Base-by-base conservation (phyloP, 352 stramenopile species). In the Albugo candida region DNA sequence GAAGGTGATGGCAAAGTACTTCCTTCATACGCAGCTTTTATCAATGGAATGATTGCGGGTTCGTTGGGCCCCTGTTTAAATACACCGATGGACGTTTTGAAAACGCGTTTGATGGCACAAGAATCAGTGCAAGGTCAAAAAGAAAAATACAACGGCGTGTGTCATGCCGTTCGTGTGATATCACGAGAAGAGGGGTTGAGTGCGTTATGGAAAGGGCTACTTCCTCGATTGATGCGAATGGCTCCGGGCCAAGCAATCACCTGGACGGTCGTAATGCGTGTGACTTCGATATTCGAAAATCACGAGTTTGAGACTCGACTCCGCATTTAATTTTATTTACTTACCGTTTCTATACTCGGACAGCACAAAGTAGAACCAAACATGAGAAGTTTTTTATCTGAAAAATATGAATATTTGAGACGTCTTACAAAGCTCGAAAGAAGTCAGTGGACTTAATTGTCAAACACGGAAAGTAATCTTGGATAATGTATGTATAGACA, bases 191-290 rank as follows among this genome's bases (percentile, higher is more conserved):
- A 98, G 61, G 93, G 94, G 16, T 58, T 93, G 0, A 57, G 70
- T 5, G 92, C 93, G 10, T 66, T 98, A 13, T 98, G 92, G 92
- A 98, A 98, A 76, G 94, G 94, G 16, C 71, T 98, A 39, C 83
- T 93, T 31, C 94, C 94, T 24, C 75, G 93, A 44, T 70, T 98
- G 20, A 87, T 94, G 61, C 73, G 92, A 45, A 97, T 98, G 67
- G 91, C 95, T 39, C 93, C 94, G 1, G 94, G 94, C 36, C 93
- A 98, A 63, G 94, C 92, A 41, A 98, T 98, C 59, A 98, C 93
- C 18, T 98, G 81, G 81, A 91, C 81, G 0, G 78, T 93, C 31
- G 80, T 93, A 49, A 89, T 84, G 71, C 70, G 67, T 36, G 78
- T 91, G 17, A 86, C 74, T 13, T 80, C 75, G 45, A 85, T 83